Base-by-base conservation (phyloP, 768 basidiomycete genomes). In the Rhodotorula babjevae region DNA sequence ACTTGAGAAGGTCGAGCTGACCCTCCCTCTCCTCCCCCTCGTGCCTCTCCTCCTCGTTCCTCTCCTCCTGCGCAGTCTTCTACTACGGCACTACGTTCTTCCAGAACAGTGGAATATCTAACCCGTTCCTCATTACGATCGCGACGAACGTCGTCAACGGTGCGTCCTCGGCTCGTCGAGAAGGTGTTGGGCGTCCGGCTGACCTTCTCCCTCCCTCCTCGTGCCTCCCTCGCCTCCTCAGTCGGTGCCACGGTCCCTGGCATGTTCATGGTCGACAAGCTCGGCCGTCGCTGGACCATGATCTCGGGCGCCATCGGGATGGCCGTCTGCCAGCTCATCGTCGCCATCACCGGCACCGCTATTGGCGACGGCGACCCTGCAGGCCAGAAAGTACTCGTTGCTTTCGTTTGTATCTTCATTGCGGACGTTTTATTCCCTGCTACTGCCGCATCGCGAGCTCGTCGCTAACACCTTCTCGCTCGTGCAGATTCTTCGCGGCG, bases 251-350 rank as follows among this genome's bases (percentile, higher is more conserved):
- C 67, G 46, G 33, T 74, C n/a, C n/a, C n/a, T n/a, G n/a, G 55
- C 55, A 64, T 65, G n/a, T 47, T n/a, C 60, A 55, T 46, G 44
- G 63, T 92, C 70, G 92, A 93, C 80, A 85, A 84, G 65, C 85
- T 89, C 78, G 92, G 92, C 77, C 90, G 92, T 75, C 88, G 92
- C 67, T 85, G 85, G 58, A 85, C 93, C 61, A 85, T 92, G 66
- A 83, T 92, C 78, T 84, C 87, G 72, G 92, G 92, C 78, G 91
- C 91, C 31, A 81, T 84, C 65, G 87, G 88, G 60, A 93, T 93
- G 92, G 83, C 85, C 74, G 71, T 91, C 76, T 92, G 90, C 84
- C 90, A 93, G 81, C 90, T 84, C 83, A 86, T 92, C 78, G 85
- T 91, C 74, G 89, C 87, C 75, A 86, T 87, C 80, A 80, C 86